phyloP scores from a whole-genome alignment of 345 rosid species.

The Aquilaria sinensis region DNA sequence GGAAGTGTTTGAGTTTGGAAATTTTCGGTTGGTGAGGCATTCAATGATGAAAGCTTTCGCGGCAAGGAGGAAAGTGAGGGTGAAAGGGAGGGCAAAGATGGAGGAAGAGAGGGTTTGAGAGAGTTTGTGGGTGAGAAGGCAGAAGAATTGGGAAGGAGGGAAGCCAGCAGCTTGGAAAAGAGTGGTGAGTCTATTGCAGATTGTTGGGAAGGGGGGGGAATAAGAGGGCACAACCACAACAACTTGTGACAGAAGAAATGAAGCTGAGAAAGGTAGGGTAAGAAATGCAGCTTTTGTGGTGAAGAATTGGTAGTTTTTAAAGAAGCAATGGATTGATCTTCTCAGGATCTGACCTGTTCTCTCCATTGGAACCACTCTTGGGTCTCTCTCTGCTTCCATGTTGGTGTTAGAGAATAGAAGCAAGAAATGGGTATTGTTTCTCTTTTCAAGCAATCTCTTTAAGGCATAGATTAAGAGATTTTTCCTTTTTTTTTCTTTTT shows the following conservation, averaged over 20 bases:
- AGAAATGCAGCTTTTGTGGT: slow-evolving; percentile 47
- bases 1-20: slow-evolving; percentile 21
- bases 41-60: slow-evolving; percentile 58
- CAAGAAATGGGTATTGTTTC: slow-evolving; percentile 2
- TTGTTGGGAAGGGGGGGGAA: slow-evolving; percentile 16
- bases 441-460: slow-evolving; percentile 3
- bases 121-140: slow-evolving; percentile 50
- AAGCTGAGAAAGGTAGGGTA: slow-evolving; percentile 47
- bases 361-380: slow-evolving; percentile 34
- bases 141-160: slow-evolving; percentile 54
- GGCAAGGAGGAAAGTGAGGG: slow-evolving; percentile 61
- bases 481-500: slow-evolving; percentile 1
- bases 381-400: slow-evolving; percentile 7
- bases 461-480: not conserved
- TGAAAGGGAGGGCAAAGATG: slow-evolving; percentile 59
- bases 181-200: slow-evolving; percentile 30
- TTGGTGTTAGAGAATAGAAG: slow-evolving; percentile 19
- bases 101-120: slow-evolving; percentile 65
- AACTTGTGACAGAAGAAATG: slow-evolving; percentile 50
- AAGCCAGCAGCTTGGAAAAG: slow-evolving; percentile 66
- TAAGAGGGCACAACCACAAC: slow-evolving; percentile 24
- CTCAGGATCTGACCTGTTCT: slow-evolving; percentile 48
- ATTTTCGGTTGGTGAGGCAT: slow-evolving; percentile 13
- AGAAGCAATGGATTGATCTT: slow-evolving; percentile 55
- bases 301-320: slow-evolving; percentile 53